Conservation (phyloP, 73 alveolate species). For the Paramecium pentaurelia region DNA sequence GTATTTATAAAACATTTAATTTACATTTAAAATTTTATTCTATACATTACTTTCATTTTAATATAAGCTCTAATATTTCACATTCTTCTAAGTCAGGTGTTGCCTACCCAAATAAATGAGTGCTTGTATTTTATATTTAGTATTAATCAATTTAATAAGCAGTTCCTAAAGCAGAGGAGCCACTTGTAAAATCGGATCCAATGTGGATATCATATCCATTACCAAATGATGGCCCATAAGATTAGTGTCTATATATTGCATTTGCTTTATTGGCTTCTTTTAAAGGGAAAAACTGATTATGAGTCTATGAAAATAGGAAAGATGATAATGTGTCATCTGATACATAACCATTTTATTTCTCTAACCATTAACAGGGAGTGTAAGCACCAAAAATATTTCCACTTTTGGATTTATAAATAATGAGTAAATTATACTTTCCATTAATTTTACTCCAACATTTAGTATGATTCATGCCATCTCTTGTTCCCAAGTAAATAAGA, state of each 20-base stretch:
- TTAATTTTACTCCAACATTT: background rate
- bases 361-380: background rate
- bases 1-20: too few relatives aligned
- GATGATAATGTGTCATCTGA: background rate
- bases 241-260: background rate
- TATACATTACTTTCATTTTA: background rate
- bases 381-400: constrained; percentile 6
- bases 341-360: background rate
- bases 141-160: background rate
- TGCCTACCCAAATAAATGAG: background rate
- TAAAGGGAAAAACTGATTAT: background rate
- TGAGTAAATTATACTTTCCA: background rate
- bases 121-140: background rate
- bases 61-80: background rate
- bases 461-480: background rate
- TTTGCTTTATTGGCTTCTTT: background rate
- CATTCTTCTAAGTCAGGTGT: background rate
- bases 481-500: background rate
- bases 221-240: constrained; percentile 36
- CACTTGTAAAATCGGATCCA: background rate
- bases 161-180: background rate
- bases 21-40: too few relatives aligned
- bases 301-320: background rate
- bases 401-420: background rate
- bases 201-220: background rate